phyloP scores from a whole-genome alignment of 129 eudicot genomes.

The Flaveria sonorensis region DNA sequence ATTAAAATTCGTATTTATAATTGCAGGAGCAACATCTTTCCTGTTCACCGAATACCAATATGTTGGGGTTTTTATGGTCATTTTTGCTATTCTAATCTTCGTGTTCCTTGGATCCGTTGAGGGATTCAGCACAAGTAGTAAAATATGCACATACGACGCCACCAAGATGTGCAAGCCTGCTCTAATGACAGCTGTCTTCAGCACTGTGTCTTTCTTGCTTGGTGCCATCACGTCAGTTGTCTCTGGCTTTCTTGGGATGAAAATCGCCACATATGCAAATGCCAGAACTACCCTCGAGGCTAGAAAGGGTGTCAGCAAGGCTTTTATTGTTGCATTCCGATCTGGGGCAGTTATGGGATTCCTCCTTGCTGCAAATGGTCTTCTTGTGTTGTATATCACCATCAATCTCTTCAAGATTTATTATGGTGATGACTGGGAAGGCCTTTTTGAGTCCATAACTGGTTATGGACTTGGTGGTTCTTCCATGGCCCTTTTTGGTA shows the following conservation, averaged over 20 bases:
- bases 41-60: slow-evolving; percentile 79
- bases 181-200: slow-evolving; percentile 79
- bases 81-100: slow-evolving; percentile 76
- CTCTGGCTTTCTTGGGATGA: slow-evolving; percentile 95
- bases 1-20: not conserved
- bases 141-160: slow-evolving; percentile 66
- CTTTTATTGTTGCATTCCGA: slow-evolving; percentile 81
- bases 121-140: slow-evolving; percentile 74
- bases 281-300: slow-evolving; percentile 95
- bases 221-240: slow-evolving; percentile 81
- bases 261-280: slow-evolving; percentile 89
- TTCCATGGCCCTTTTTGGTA: slow-evolving; percentile 91
- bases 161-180: slow-evolving; percentile 86
- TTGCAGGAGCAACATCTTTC: slow-evolving; percentile 84
- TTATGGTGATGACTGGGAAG: slow-evolving; percentile 96
- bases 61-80: slow-evolving; percentile 88
- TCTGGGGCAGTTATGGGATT: slow-evolving; percentile 98
- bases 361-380: slow-evolving; percentile 94
- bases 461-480: slow-evolving; percentile 98
- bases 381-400: slow-evolving; percentile 69
- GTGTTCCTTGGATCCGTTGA: slow-evolving; percentile 89
- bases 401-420: slow-evolving; percentile 76
- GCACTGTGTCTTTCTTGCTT: slow-evolving; percentile 80
- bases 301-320: slow-evolving; percentile 90
- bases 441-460: slow-evolving; percentile 86